phyloP scores from a whole-genome alignment of 768 basidiomycete species.

The Pholiota molesta region DNA sequence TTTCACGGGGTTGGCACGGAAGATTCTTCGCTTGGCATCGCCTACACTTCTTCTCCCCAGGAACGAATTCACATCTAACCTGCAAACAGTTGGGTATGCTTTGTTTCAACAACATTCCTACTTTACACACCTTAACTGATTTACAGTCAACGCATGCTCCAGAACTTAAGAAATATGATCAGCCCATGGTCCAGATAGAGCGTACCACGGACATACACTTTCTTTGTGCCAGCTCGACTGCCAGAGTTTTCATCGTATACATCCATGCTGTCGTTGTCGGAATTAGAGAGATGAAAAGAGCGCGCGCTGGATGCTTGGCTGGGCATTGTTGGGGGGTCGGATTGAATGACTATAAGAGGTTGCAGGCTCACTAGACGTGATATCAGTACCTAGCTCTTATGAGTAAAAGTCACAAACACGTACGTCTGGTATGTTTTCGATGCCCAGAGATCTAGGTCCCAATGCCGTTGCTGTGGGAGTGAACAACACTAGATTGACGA shows the following conservation, averaged over 20 bases:
- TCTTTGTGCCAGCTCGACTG: constrained; percentile 15
- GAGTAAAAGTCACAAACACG: constrained; percentile 1
- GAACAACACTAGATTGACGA: background rate
- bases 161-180: constrained; percentile 32
- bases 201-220: constrained; percentile 21
- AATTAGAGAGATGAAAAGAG: constrained; percentile 16
- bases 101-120: background rate
- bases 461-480: background rate
- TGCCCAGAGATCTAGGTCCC: background rate
- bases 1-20: constrained; percentile 46
- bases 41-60: constrained; percentile 48
- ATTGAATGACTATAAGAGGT: background rate
- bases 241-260: constrained; percentile 13
- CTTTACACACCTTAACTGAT: constrained; percentile 47
- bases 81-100: constrained; percentile 16
- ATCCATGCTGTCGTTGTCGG: constrained; percentile 21
- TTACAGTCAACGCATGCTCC: constrained; percentile 63
- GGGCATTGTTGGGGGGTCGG: constrained; percentile 13
- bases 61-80: constrained; percentile 55
- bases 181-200: constrained; percentile 3
- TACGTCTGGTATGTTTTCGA: constrained; percentile 3
- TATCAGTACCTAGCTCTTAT: background rate
- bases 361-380: constrained; percentile 1
- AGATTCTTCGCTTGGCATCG: constrained; percentile 51
- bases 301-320: constrained; percentile 15